Evolutionary conservation across 2,329 filamentous ascomycete species (phyloP).

Genomic region (Colletotrichum lindemuthianum): DNA sequence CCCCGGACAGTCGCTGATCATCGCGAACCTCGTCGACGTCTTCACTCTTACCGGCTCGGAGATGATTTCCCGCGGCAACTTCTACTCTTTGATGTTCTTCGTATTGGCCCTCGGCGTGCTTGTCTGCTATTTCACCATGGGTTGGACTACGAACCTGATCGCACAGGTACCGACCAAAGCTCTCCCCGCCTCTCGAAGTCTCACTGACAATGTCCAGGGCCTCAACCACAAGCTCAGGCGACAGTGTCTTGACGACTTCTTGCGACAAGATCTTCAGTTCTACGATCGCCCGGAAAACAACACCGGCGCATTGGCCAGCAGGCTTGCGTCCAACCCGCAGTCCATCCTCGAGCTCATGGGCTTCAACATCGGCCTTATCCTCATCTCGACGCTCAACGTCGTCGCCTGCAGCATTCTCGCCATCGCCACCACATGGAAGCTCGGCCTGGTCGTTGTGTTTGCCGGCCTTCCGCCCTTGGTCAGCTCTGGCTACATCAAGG

Average conservation of each 20-base stretch:
- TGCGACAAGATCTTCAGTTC: slow-evolving; percentile 54
- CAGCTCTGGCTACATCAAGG: slow-evolving; percentile 49
- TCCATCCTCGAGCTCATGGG: slow-evolving; percentile 55
- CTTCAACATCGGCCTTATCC: slow-evolving; percentile 52
- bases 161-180: slow-evolving; percentile 39
- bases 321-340: slow-evolving; percentile 50
- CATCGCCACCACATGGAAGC: slow-evolving; percentile 57
- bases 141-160: slow-evolving; percentile 48
- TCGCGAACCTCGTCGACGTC: slow-evolving; percentile 53
- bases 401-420: slow-evolving; percentile 52
- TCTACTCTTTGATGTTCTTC: slow-evolving; percentile 66
- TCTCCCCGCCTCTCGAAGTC: neutral
- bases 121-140: slow-evolving; percentile 54
- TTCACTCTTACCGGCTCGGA: slow-evolving; percentile 47
- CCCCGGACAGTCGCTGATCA: slow-evolving; percentile 56
- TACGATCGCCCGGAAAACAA: slow-evolving; percentile 54
- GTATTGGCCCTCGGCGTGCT: slow-evolving; percentile 57
- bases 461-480: slow-evolving; percentile 51
- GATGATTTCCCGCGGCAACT: slow-evolving; percentile 55
- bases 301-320: slow-evolving; percentile 48
- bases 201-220: neutral
- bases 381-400: slow-evolving; percentile 50
- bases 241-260: slow-evolving; percentile 45
- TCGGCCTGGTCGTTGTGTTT: slow-evolving; percentile 59
- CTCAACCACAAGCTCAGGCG: slow-evolving; percentile 42